Base-by-base conservation (phyloP, 192 early-diverging fungal genomes). In the Phycomyces nitens region DNA sequence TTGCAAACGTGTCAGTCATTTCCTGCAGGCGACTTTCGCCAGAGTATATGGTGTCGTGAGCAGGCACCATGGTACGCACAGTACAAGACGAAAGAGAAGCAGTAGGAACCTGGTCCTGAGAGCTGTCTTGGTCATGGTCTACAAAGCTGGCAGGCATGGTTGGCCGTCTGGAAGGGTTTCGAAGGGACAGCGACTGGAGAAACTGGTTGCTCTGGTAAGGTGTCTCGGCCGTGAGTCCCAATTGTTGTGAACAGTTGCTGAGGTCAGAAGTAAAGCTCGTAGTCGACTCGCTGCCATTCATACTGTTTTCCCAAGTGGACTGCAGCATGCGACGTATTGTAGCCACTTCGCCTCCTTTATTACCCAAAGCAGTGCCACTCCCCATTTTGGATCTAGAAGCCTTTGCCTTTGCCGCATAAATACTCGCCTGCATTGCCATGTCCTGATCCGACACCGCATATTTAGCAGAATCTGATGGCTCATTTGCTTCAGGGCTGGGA, bases 21-120 rank as follows among this genome's bases (percentile, higher is more conserved):
- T 34, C 29, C 7, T 34, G 29, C 29, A 34, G 29, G 7, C 29
- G 29, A 34, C 29, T 34, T 34, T 34, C 29, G 7, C 29, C 29
- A 34, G 29, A 34, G 29, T 34, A 34, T 34, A 2, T 34, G 29
- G 29, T 34, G 29, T 34, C 65, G 8, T 68, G 5, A 12, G 22
- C 58, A 20, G 59, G 66, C n/a, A 68, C 51, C 44, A 68, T 61
- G 5, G 66, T 68, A 34, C 66, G 66, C 7, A 62, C 59, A 18
- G 66, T 68, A 7, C 58, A 68, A 18, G 66, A 68, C 20, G 66
- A 68, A 61, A 68, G 56, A 2, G 66, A 68, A 12, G 53, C 58
- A 18, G 66, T 55, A 12, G 66, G 66, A 20, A 49, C 52, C 10
- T 53, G 66, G 0, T 53, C 66, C 21, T 62, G 60, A 34, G 7